Conservation (phyloP, 805 yeast species). For the Candida corydali region DNA sequence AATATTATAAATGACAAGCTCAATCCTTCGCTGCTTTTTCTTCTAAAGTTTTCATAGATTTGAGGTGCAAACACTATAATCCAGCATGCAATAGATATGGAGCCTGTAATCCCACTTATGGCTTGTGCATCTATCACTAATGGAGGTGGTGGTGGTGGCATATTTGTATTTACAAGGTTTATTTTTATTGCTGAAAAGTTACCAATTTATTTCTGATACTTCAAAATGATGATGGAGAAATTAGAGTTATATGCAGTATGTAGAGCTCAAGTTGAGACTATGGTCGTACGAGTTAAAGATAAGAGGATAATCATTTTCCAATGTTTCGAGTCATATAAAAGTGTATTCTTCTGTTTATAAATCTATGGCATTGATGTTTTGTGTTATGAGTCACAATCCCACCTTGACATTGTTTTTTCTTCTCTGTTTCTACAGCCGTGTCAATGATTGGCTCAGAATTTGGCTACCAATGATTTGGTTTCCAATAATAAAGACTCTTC, state of each 20-base stretch:
- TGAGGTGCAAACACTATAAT: constrained; percentile 97
- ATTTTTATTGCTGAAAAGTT: too few relatives aligned
- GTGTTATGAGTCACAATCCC: constrained; percentile 1
- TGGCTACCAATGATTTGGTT: background rate
- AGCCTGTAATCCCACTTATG: constrained; percentile 74
- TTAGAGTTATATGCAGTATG: constrained; percentile 1
- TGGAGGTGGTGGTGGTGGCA: constrained; percentile 55
- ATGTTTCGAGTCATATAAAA: too few relatives aligned
- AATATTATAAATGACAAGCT: constrained; percentile 80
- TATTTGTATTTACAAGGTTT: background rate
- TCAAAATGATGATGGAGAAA: background rate
- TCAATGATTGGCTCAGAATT: background rate
- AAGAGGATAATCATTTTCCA: too few relatives aligned
- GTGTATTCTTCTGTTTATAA: too few relatives aligned
- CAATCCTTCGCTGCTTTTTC: constrained; percentile 87
- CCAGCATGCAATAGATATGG: constrained; percentile 96
- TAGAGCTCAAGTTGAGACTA: background rate
- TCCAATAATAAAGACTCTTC: constrained; percentile 26
- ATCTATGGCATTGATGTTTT: background rate
- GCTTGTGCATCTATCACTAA: constrained; percentile 63
- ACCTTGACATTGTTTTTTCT: background rate
- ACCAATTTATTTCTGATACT: too few relatives aligned
- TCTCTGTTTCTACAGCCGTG: constrained; percentile 1
- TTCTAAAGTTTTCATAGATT: constrained; percentile 81
- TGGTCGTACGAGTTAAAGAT: background rate